Percentiles rank a stretch among this genome's conserved stretches.
phyloP scores from a whole-genome alignment of 73 alveolate genomes.

The Stentor roeselii region DNA sequence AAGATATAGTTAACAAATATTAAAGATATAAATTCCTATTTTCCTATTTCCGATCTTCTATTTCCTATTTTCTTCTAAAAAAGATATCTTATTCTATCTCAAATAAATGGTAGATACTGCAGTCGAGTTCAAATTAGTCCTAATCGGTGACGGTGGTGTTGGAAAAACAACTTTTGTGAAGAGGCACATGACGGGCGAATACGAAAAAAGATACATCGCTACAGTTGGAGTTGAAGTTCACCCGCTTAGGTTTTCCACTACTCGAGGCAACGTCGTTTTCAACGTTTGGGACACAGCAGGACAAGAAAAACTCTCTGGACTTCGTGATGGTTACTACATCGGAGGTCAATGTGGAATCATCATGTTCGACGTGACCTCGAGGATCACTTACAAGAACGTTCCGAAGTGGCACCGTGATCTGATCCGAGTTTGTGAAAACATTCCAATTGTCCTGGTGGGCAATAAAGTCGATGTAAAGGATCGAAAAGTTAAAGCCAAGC shows the following conservation, averaged over 20 bases:
- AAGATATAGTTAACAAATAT: background rate
- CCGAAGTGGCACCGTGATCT: conserved; percentile 97
- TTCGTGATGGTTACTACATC: conserved; percentile 90
- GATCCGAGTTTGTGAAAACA: conserved; percentile 83
- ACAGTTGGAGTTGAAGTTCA: conserved; percentile 97
- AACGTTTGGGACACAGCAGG: conserved; percentile 96
- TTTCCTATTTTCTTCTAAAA: background rate
- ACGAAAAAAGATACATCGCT: conserved; percentile 86
- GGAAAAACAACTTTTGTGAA: conserved; percentile 92
- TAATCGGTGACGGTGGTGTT: conserved; percentile 91
- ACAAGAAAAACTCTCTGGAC: conserved; percentile 84
- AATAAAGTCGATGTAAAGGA: conserved; percentile 98
- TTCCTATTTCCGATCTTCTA: background rate
- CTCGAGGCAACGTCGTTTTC: conserved; percentile 73
- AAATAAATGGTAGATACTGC: conserved; percentile 26
- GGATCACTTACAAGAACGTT: conserved; percentile 96
- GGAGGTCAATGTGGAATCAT: conserved; percentile 93
- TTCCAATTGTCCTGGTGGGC: conserved; percentile 88
- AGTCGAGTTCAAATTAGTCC: conserved; percentile 76
- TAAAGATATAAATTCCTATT: background rate
- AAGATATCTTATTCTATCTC: no score
- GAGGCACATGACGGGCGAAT: conserved; percentile 88
- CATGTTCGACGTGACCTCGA: conserved; percentile 98
- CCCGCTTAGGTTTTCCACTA: conserved; percentile 88
- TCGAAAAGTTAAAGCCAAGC: conserved; percentile 97